Evolutionary conservation across 129 eudicot species (phyloP).

Genomic region (carrot (Daucus carota)): DH1_v3.0 NC_030384.2:46646001-46646500

Average conservation of each 20-base stretch:
- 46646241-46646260: slow-evolving; percentile 9
- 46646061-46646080: too few relatives aligned
- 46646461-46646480: background rate
- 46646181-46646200: slow-evolving; percentile 17
- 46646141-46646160: slow-evolving; percentile 24
- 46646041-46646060: background rate
- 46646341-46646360: too few relatives aligned
- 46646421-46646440: background rate
- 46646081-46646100: too few relatives aligned
- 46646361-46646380: background rate
- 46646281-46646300: slow-evolving; percentile 14
- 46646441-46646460: background rate
- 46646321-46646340: slow-evolving; percentile 15
- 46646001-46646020: background rate
- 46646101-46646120: background rate
- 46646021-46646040: background rate
- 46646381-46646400: background rate
- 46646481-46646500: background rate
- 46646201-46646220: slow-evolving; percentile 2
- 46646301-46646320: slow-evolving; percentile 15
- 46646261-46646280: background rate
- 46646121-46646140: slow-evolving; percentile 19
- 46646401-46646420: background rate
- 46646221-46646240: slow-evolving; percentile 9
- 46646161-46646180: slow-evolving; percentile 18